phyloP scores from a whole-genome alignment of 768 basidiomycete genomes.

The Suillus americanus region DNA sequence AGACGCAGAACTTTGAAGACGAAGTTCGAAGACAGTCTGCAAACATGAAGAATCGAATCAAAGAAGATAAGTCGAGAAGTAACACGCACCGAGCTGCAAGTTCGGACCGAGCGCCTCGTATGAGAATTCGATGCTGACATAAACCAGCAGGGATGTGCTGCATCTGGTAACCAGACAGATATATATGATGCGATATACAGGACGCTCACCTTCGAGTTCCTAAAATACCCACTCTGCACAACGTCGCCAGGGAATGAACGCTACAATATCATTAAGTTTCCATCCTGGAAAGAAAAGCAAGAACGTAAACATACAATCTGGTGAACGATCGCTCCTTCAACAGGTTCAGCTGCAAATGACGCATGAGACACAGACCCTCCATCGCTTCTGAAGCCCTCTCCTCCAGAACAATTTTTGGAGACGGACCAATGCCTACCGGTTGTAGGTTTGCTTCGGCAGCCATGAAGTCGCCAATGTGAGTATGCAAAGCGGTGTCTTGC shows the following conservation, averaged over 20 bases:
- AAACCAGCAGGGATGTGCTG: too few relatives aligned
- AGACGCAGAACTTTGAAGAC: too few relatives aligned
- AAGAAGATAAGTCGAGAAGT: too few relatives aligned
- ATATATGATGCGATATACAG: not conserved
- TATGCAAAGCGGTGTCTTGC: too few relatives aligned
- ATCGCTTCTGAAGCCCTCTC: slow-evolving; percentile 32
- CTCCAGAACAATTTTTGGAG: slow-evolving; percentile 76
- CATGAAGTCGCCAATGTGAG: too few relatives aligned
- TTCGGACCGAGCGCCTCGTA: too few relatives aligned
- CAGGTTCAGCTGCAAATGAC: slow-evolving; percentile 61
- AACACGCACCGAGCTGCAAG: too few relatives aligned
- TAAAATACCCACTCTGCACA: slow-evolving; percentile 84
- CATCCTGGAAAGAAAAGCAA: not conserved
- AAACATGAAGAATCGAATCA: too few relatives aligned
- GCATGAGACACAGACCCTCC: not conserved
- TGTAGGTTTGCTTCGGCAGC: too few relatives aligned
- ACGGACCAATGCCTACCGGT: slow-evolving; percentile 72
- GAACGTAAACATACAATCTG: slow-evolving; percentile 53
- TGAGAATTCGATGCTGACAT: too few relatives aligned
- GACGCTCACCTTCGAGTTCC: slow-evolving; percentile 60
- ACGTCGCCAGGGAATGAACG: slow-evolving; percentile 64
- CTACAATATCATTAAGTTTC: slow-evolving; percentile 35
- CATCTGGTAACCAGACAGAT: too few relatives aligned
- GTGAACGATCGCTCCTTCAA: slow-evolving; percentile 75
- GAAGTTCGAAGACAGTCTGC: too few relatives aligned